Conservation (phyloP, 2,329 filamentous ascomycete genomes). For the Madurella fahalii region DNA sequence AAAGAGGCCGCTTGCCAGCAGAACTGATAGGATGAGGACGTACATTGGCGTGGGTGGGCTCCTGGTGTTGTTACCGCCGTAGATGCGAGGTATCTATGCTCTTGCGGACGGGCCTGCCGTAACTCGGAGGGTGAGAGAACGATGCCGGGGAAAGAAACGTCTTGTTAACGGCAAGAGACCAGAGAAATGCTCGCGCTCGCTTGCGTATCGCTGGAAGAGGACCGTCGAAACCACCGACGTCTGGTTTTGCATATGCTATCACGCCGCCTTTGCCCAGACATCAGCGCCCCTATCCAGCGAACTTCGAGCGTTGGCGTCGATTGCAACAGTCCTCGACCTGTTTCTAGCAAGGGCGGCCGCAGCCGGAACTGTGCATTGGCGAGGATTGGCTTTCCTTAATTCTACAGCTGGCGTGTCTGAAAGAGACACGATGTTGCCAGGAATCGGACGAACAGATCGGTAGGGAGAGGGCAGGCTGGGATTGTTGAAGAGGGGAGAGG, state of each 20-base stretch:
- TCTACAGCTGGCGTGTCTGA: too few species aligned
- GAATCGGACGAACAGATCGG: too few species aligned
- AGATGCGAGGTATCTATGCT: neutral
- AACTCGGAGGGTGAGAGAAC: too few species aligned
- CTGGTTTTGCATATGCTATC: neutral
- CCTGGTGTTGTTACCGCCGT: constrained; percentile 16
- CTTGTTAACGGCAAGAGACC: too few species aligned
- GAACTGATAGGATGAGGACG: constrained; percentile 34
- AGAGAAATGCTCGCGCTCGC: too few species aligned
- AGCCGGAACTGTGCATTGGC: neutral
- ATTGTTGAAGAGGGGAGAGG: too few species aligned
- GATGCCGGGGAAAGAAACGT: too few species aligned
- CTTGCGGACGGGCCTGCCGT: neutral
- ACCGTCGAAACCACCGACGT: too few species aligned
- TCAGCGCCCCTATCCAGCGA: neutral
- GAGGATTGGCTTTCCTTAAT: too few species aligned
- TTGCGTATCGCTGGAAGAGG: too few species aligned
- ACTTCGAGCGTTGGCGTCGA: neutral
- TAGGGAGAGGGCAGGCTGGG: too few species aligned
- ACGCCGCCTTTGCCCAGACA: neutral
- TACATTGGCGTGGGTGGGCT: constrained; percentile 30
- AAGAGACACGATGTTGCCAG: too few species aligned
- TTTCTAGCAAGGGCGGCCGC: neutral
- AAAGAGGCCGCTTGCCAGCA: constrained; percentile 38
- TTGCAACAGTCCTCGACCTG: neutral